A percentile compares a stretch with the other conserved stretches of the same genome.
Evolutionary conservation across 2,329 filamentous ascomycete species (phyloP).

Genomic region (Geosmithia putterillii): DNA sequence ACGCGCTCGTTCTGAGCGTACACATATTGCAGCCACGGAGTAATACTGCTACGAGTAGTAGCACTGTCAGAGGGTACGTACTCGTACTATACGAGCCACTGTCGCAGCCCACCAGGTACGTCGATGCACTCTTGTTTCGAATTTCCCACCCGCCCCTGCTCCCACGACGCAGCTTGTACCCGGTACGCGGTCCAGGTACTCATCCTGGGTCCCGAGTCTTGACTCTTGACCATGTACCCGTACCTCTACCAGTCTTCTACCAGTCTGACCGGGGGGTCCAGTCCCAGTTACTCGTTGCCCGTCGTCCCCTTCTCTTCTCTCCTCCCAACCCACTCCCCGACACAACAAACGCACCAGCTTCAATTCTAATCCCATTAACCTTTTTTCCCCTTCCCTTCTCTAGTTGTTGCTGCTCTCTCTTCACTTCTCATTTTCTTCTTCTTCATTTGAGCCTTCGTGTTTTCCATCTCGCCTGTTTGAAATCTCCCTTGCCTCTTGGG

Average conservation of each 20-base stretch:
- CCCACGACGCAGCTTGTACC: background rate
- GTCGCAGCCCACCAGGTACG: constrained; percentile 1
- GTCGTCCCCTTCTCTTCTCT: background rate
- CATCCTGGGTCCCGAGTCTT: no score
- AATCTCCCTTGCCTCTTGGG: background rate
- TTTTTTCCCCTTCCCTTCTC: background rate
- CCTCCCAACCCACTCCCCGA: background rate
- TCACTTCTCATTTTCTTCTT: background rate
- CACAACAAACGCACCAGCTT: background rate
- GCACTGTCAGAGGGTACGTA: no score
- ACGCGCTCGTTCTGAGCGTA: no score
- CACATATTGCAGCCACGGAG: no score
- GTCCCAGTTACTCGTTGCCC: background rate
- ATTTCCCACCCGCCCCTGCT: constrained; percentile 2
- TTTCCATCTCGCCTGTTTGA: background rate
- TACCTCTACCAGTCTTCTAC: background rate
- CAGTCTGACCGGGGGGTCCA: no score
- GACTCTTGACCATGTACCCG: background rate
- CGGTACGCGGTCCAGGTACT: background rate
- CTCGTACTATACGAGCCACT: background rate
- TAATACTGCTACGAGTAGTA: no score
- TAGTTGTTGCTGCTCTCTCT: background rate
- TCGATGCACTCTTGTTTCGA: constrained; percentile 3
- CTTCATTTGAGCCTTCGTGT: background rate
- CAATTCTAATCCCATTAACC: background rate